Evolutionary conservation across 441 rosid genomes (phyloP), one percentile per base, ranked within the genome.

Genomic region (Adansonia grandidieri): DNA sequence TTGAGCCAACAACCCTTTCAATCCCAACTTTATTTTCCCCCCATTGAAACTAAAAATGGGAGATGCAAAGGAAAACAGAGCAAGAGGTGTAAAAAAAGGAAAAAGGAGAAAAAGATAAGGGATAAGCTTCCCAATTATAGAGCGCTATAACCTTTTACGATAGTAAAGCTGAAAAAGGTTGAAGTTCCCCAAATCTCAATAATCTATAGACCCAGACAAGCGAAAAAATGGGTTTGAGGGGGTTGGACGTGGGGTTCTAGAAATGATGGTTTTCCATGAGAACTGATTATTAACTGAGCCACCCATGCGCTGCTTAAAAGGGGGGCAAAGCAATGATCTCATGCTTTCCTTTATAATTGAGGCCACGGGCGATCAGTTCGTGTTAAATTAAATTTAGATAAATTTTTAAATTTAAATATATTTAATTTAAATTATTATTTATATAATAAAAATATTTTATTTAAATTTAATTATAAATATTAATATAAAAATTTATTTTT

Each of bases 211-310:
- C 19, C 3, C 42, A 11, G 6, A 37, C 5, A n/a, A 22, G 22
- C 28, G 1, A 73, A 64, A 73, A 53, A 69, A 28, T 0, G 32
- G 32, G 32, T 28, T 28, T 28, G 32, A 28, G 32, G 32, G 32
- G 32, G 32, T 28, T 1, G 32, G 32, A 28, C 32, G 32, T 28
- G 32, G 4, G 40, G 53, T 40, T 19, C 15, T 45, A 67, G 48
- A 74, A 53, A 74, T 67, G 75, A 67, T 64, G 61, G 58, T 3
- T 57, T 28, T 32, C 15, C 44, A 62, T 19, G 45, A 51, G 77
- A 62, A 67, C 57, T 51, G 15, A 80, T 76, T 5, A 80, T 75
- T 53, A 76, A 54, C 72, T 9, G n/a, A 54, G 64, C 67, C 71
- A 11, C 54, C 54, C 82, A 71, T 42, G 53, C 54, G 82, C 76